Evolutionary conservation across 169 alveolate genomes (phyloP).

Genomic region (Plasmodium vivax): DNA sequence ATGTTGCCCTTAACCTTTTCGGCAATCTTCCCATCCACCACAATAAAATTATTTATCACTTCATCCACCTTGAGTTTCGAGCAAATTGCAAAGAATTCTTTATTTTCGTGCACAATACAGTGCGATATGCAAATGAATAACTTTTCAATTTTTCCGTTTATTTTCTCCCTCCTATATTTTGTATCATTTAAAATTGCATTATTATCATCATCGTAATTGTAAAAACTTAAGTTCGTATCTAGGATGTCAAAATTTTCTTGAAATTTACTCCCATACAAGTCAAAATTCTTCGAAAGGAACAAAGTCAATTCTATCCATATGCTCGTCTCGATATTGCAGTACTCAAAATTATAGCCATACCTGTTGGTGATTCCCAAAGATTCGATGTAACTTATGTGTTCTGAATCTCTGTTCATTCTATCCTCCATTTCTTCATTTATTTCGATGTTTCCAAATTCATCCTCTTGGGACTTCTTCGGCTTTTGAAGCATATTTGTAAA

Average conservation of each 20-base stretch:
- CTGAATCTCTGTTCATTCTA: conserved; percentile 28
- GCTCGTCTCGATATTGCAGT: conserved; percentile 73
- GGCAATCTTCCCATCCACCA: conserved; percentile 55
- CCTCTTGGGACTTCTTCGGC: conserved; percentile 39
- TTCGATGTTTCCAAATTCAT: conserved; percentile 7
- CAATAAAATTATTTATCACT: conserved; percentile 68
- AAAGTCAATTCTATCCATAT: conserved; percentile 71
- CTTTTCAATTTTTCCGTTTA: conserved; percentile 63
- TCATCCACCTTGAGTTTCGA: conserved; percentile 53
- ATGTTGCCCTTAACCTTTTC: conserved; percentile 52
- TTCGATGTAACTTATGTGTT: background rate
- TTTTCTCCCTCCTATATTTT: conserved; percentile 44
- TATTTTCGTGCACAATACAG: conserved; percentile 62
- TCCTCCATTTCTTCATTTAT: conserved; percentile 67
- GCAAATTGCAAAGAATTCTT: conserved; percentile 41
- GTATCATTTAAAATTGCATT: conserved; percentile 65
- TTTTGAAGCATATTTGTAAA: conserved; percentile 57
- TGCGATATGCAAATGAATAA: conserved; percentile 59
- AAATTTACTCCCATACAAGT: conserved; percentile 48
- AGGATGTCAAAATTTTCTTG: conserved; percentile 67
- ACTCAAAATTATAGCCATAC: conserved; percentile 55
- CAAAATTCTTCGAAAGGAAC: conserved; percentile 60
- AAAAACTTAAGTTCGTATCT: conserved; percentile 30
- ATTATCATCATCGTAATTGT: conserved; percentile 38
- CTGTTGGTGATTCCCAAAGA: conserved; percentile 50